Conservation (phyloP, 1,284 basidiomycete genomes). For the Fistulina hepatica region DNA sequence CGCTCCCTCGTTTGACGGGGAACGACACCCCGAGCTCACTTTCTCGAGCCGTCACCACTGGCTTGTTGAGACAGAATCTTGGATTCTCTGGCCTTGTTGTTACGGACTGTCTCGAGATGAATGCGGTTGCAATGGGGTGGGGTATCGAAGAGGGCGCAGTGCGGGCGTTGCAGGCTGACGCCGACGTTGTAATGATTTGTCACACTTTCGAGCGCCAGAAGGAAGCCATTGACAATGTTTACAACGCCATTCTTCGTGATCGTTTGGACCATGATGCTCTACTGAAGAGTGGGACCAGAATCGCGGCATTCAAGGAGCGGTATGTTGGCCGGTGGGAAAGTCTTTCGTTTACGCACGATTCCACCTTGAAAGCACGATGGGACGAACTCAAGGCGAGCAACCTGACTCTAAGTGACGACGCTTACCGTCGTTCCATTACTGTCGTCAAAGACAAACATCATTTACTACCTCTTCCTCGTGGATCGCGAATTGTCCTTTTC, state of each 20-base stretch:
- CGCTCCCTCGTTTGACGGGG: constrained; percentile 44
- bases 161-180: constrained; percentile 44
- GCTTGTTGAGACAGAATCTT: constrained; percentile 38
- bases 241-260: constrained; percentile 35
- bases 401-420: constrained; percentile 29
- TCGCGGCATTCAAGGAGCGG: constrained; percentile 37
- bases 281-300: constrained; percentile 31
- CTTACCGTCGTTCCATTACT: constrained; percentile 37
- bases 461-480: constrained; percentile 27
- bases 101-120: constrained; percentile 65
- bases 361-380: constrained; percentile 27
- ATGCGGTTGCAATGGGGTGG: constrained; percentile 43
- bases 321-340: constrained; percentile 41
- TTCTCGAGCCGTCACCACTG: constrained; percentile 39
- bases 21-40: constrained; percentile 47
- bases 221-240: constrained; percentile 40
- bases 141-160: constrained; percentile 45
- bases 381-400: constrained; percentile 29
- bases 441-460: constrained; percentile 34
- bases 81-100: constrained; percentile 46
- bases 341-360: no score
- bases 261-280: constrained; percentile 30
- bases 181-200: constrained; percentile 62
- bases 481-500: constrained; percentile 32
- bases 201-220: constrained; percentile 45